These are phyloP conservation scores for Phenoliferia sp. DNA, from an alignment of 1,284 basidiomycete genomes.

Conservation along the genomic window DNA sequence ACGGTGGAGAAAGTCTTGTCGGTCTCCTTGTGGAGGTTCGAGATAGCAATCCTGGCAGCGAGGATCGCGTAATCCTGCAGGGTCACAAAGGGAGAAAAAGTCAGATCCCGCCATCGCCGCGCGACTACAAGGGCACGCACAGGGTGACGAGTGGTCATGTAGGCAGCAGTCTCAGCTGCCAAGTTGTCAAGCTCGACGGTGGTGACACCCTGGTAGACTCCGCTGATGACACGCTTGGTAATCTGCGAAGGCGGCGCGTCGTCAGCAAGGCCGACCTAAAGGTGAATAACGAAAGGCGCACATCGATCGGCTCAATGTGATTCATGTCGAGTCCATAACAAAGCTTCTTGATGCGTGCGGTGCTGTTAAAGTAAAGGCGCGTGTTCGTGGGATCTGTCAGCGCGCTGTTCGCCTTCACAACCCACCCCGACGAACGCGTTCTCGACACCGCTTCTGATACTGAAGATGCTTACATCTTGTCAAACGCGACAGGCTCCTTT, in stretches of 20 bases:
- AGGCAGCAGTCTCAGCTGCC: slow-evolving; percentile 72
- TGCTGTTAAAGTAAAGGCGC: slow-evolving; percentile 11
- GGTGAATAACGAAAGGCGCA: slow-evolving; percentile 44
- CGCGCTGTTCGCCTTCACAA: neutral
- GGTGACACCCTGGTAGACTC: slow-evolving; percentile 84
- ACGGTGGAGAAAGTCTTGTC: slow-evolving; percentile 94
- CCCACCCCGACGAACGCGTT: neutral
- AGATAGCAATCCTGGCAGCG: slow-evolving; percentile 96
- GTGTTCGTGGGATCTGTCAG: neutral
- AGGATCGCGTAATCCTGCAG: slow-evolving; percentile 98
- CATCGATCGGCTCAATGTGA: slow-evolving; percentile 89
- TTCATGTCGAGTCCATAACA: slow-evolving; percentile 94
- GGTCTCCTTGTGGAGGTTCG: slow-evolving; percentile 98
- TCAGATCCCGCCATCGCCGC: neutral
- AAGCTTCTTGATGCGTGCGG: slow-evolving; percentile 82
- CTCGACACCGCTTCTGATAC: neutral
- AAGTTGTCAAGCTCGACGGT: slow-evolving; percentile 86
- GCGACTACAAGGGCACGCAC: neutral
- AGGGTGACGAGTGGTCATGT: slow-evolving; percentile 68
- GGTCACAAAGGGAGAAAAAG: neutral
- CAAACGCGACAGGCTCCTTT: slow-evolving; percentile 80
- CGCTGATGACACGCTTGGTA: slow-evolving; percentile 89
- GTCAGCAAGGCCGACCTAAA: neutral
- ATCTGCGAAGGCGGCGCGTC: slow-evolving; percentile 50
- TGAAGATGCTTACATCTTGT: slow-evolving; percentile 59